These are phyloP conservation scores for Dillenia turbinata DNA, from an alignment of 164 flowering plant species.

Conservation along the genomic window DNA sequence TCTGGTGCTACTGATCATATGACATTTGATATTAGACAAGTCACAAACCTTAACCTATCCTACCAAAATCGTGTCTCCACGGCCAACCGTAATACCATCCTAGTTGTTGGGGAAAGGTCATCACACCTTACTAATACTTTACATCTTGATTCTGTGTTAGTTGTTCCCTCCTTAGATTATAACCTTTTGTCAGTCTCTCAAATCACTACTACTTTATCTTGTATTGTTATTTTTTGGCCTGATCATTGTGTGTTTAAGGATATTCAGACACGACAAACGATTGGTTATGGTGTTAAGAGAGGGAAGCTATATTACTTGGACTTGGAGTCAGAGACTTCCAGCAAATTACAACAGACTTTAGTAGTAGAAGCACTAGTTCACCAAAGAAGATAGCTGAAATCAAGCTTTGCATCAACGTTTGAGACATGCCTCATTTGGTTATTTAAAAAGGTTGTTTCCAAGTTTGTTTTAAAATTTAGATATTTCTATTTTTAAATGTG, in stretches of 20 bases:
- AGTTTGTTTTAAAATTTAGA: background rate
- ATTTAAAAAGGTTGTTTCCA: slow-evolving; percentile 12
- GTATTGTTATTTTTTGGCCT: slow-evolving; percentile 26
- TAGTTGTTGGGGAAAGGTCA: background rate
- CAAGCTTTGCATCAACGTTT: slow-evolving; percentile 15
- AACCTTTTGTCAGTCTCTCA: background rate
- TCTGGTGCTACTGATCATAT: background rate
- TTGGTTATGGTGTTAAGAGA: slow-evolving; percentile 22
- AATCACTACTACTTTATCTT: slow-evolving; percentile 4
- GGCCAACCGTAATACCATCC: slow-evolving; percentile 4
- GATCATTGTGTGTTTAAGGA: slow-evolving; percentile 17
- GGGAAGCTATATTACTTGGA: slow-evolving; percentile 17
- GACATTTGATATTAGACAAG: slow-evolving; percentile 4
- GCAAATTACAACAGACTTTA: slow-evolving; percentile 2
- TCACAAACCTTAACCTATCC: background rate
- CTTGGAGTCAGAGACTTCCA: slow-evolving; percentile 1
- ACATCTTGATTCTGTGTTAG: background rate
- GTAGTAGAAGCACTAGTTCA: background rate
- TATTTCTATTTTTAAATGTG: background rate
- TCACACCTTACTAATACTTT: background rate
- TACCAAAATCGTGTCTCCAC: slow-evolving; percentile 1
- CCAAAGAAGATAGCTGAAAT: background rate
- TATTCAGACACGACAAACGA: slow-evolving; percentile 13
- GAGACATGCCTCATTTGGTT: slow-evolving; percentile 15
- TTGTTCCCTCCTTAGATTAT: background rate